Percentiles rank a stretch among this genome's conserved stretches.
Conservation (phyloP, 2,329 filamentous ascomycete genomes). For the Blastomyces percursus region DNA sequence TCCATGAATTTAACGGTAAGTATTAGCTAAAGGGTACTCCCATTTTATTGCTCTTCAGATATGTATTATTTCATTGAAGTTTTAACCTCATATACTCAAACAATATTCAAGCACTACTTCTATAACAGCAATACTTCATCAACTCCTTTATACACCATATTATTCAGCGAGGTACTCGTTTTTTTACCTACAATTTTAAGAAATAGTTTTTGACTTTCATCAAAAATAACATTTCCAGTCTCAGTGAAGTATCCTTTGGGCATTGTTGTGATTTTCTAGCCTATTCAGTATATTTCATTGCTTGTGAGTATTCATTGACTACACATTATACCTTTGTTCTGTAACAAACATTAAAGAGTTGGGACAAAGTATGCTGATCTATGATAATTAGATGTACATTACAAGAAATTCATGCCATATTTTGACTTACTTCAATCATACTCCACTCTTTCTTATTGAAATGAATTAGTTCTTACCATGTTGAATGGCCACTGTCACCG, state of each 20-base stretch:
- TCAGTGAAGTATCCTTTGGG: background rate
- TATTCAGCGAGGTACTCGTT: background rate
- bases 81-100: background rate
- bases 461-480: background rate
- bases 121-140: background rate
- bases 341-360: background rate
- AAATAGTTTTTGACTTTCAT: background rate
- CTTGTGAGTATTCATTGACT: background rate
- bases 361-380: background rate
- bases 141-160: background rate
- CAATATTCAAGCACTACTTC: background rate
- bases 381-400: background rate
- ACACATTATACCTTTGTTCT: background rate
- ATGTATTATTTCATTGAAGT: background rate
- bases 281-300: background rate
- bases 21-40: background rate
- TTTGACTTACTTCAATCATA: background rate
- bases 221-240: background rate
- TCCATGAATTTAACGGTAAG: background rate
- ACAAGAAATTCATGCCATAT: no score
- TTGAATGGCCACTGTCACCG: background rate
- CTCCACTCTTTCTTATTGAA: background rate
- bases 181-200: background rate
- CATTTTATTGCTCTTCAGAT: background rate
- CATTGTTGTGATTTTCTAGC: background rate